These are phyloP conservation scores for Tanozyma kutaoensis DNA, from an alignment of 805 yeast genomes.

Conservation along the genomic window DNA sequence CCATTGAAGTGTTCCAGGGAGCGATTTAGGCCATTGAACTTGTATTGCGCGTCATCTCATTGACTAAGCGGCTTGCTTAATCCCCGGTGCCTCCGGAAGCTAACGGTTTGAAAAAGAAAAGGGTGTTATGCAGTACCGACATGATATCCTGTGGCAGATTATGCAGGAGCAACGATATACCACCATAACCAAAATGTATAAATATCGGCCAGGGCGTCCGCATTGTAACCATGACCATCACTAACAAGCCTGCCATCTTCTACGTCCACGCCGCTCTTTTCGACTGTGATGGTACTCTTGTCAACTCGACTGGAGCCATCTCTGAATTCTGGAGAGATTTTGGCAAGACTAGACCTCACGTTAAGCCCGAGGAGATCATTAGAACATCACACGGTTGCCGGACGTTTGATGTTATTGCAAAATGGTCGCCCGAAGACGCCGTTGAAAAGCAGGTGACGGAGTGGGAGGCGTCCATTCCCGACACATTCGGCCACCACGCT, in stretches of 20 bases:
- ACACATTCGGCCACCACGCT: conserved; percentile 60
- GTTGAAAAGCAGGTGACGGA: conserved; percentile 48
- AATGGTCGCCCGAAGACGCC: conserved; percentile 67
- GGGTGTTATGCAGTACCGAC: too few species aligned
- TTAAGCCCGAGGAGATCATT: conserved; percentile 58
- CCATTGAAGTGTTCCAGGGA: too few species aligned
- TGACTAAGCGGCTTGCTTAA: too few species aligned
- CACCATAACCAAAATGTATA: too few species aligned
- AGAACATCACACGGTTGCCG: conserved; percentile 74
- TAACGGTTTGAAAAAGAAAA: too few species aligned
- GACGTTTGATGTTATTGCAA: conserved; percentile 64
- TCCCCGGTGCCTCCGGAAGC: too few species aligned
- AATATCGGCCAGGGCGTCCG: too few species aligned
- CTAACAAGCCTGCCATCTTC: conserved; percentile 28
- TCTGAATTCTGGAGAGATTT: conserved; percentile 74
- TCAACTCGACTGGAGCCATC: conserved; percentile 72
- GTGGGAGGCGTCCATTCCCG: conserved; percentile 59
- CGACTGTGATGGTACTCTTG: conserved; percentile 82
- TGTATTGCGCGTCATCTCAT: too few species aligned
- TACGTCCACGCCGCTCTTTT: conserved; percentile 42
- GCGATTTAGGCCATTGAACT: too few species aligned
- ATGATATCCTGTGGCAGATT: too few species aligned
- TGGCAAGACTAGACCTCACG: conserved; percentile 52
- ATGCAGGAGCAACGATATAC: too few species aligned
- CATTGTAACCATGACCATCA: conserved; percentile 6